Base-by-base conservation (phyloP, 164 flowering plant species). In the Umbellularia californica region DNA sequence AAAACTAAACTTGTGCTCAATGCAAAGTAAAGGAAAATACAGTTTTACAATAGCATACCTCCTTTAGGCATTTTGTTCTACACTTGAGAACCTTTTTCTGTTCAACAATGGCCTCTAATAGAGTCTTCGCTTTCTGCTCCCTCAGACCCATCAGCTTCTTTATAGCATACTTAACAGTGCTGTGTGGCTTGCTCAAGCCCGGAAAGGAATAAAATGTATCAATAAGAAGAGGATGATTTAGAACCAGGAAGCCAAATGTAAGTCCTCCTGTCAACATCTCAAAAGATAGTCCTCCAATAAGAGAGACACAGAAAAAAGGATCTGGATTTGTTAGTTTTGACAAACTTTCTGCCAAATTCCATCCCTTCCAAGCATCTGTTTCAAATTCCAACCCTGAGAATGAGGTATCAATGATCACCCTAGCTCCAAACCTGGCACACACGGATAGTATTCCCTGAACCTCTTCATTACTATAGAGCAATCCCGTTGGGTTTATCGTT, bases 401-500 rank as follows among this genome's bases (percentile, higher is more conserved):
- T 65, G 98, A 92, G 68, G 95, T 88, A 77, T 95, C 99, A 76
- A 93, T 85, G 62, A 95, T 78, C 67, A 93, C 94, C 81, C 82
- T 87, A 22, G 97, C 98, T 60, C 97, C 94, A 82, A 80, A 82
- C 71, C 84, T 87, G 13, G 95, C 90, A 81, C 97, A 92, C 17
- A 84, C 75, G 50, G 88, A 80, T 67, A 95, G 78, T 77, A 95
- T 76, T 30, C 62, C 77, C 28, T 77, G 82, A 22, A 93, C 88
- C 82, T 95, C 97, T 35, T 85, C 76, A 60, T 87, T 84, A 86
- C 84, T 87, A 80, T 95, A 94, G 58, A 92, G 72, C 81, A 85
- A 82, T 62, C 99, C 99, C 25, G 97, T 90, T 15, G 99, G 97
- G 77, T 76, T 93, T 35, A 89, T 77, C 41, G 98, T 93, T 70